Evolutionary conservation across 257 asterid genomes (phyloP), one percentile per base, ranked within the genome.

Genomic region (Buddleja alternifolia): DNA sequence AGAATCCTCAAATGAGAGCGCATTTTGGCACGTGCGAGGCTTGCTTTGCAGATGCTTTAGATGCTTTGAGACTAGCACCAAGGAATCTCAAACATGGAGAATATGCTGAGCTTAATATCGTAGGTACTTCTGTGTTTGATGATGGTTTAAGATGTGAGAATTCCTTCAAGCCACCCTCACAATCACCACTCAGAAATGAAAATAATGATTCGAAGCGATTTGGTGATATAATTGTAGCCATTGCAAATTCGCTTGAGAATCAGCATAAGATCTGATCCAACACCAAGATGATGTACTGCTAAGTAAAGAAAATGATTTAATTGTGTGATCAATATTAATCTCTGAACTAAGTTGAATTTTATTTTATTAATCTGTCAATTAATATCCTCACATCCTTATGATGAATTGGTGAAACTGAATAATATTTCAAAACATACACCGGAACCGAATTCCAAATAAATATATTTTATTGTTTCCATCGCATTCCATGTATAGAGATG

Each of bases 101-200:
- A 1, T 29, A 8, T 29, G 4, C 0, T 0, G 5, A 2, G 9
- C 15, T 46, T 3, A 58, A 37, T 19, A 0, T 15, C n/a, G 10
- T 0, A n/a, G 69, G 21, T 14, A 41, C 5, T 0, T 17, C 0
- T 21, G 44, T 23, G 7, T 10, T 23, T 8, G 9, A 14, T 7
- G 57, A 45, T 16, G 69, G 12, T 6, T 7, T 0, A 12, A 0
- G 12, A 14, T 63, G 69, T 20, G 44, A 45, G 23, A 23, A 14
- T 7, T 0, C 21, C 0, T 63, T 63, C 8, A 20, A 44, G 5
- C 68, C 56, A 15, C 69, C 44, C 4, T 20, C 1, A 8, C 42
- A 11, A 8, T 63, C 57, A 10, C 57, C 69, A 46, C 24, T 63
- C 44, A 46, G 56, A 5, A 20, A 23, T 12, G 69, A 45, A 6